Conservation (phyloP, 2,329 filamentous ascomycete genomes). For the Conoideocrella luteorostrata region DNA sequence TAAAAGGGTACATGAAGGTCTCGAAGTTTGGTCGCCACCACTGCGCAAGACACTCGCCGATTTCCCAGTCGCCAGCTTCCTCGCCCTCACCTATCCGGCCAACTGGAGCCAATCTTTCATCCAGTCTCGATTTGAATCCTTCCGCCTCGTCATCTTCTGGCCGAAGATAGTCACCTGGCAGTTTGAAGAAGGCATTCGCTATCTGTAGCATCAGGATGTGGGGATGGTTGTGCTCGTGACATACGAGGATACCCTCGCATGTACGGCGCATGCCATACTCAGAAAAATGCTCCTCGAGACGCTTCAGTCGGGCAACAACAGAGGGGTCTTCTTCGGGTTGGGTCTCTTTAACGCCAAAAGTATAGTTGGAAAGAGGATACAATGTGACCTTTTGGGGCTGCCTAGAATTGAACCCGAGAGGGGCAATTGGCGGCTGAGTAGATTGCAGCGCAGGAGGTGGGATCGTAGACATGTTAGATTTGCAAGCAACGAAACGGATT, state of each 20-base stretch:
- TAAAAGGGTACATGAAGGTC: constrained; percentile 99
- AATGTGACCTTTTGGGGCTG: constrained; percentile 86
- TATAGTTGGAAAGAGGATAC: constrained; percentile 96
- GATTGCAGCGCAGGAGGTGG: constrained; percentile 71
- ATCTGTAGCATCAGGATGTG: constrained; percentile 99
- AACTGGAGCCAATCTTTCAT: constrained; percentile 90
- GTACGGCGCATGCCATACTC: constrained; percentile 94
- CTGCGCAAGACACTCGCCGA: constrained; percentile 90
- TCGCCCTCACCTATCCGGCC: constrained; percentile 79
- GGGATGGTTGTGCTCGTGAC: constrained; percentile 98
- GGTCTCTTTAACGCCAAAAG: constrained; percentile 95
- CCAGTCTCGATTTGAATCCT: constrained; percentile 89
- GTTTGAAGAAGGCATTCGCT: constrained; percentile 98
- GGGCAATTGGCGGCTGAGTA: constrained; percentile 69
- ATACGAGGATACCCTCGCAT: constrained; percentile 93
- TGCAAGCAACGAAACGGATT: not conserved
- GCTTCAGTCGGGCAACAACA: constrained; percentile 83
- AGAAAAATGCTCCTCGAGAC: constrained; percentile 91
- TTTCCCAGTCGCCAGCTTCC: constrained; percentile 81
- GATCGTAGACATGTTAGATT: constrained; percentile 68
- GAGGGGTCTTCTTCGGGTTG: constrained; percentile 97
- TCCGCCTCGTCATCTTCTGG: constrained; percentile 85
- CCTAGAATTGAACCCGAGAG: constrained; percentile 78
- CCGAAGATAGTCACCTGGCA: constrained; percentile 90
- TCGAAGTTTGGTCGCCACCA: constrained; percentile 99